Base-by-base conservation (phyloP, 2,329 filamentous ascomycete species). In the Aphanoascus verrucosus region DNA sequence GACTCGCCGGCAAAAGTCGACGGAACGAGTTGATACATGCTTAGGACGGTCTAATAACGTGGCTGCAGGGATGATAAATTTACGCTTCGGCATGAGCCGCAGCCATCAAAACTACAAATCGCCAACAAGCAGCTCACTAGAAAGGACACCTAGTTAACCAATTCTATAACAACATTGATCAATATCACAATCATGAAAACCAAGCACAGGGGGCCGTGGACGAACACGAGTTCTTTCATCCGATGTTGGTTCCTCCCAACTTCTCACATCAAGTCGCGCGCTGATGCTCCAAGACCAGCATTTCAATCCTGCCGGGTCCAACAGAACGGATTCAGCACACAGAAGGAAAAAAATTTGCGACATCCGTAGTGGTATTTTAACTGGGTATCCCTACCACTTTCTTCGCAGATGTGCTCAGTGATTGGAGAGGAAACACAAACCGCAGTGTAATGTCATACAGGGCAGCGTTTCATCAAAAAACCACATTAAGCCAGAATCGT, bases 381-480 rank as follows among this genome's bases (percentile, higher is more conserved):
- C 49, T 23, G 8, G 49, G 49, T 45, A 52, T 52, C 49, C 49
- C 49, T 52, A 52, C 49, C 49, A 45, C 28, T 52, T 31, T 19
- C 8, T 20, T 15, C 41, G 41, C 40, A 23, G 31, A 17, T 12
- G n/a, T 38, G 41, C 23, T 41, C 38, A 44, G 41, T 44, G 40
- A 52, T 52, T 52, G 49, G 49, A 43, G 49, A 35, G 34, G 37
- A 17, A 20, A 41, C 15, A 14, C 12, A 15, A 20, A 38, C 32
- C 41, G 45, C 38, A 41, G 41, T 14, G 5, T 45, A 28, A 44
- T 35, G 49, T 45, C 31, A 44, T 52, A 52, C 47, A 45, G 41
- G 41, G 49, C 49, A 44, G 41, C 42, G 49, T 52, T 52, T 52
- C 49, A 52, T 52, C 49, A 35, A 52, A 52, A n/a, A 49, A 28